These are phyloP conservation scores for Chaetoceros tenuissimus DNA, from an alignment of 108 stramenopile species.

Conservation along the genomic window DNA sequence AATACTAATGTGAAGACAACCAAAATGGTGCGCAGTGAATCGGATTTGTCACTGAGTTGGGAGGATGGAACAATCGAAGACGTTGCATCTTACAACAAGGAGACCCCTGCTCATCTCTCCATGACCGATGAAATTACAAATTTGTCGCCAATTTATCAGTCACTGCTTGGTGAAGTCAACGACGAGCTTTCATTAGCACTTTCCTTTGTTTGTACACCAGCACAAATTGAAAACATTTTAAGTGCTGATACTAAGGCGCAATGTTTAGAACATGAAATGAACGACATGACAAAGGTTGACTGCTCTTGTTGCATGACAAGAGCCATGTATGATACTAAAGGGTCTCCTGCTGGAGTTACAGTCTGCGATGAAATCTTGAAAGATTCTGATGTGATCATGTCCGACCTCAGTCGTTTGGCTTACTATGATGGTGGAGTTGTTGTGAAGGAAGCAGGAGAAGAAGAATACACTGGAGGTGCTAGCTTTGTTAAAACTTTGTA, in stretches of 20 bases:
- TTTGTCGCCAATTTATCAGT: conserved; percentile 33
- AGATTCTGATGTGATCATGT: conserved; percentile 23
- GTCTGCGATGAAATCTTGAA: conserved; percentile 33
- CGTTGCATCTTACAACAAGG: conserved; percentile 16
- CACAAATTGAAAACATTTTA: conserved; percentile 42
- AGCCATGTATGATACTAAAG: conserved; percentile 17
- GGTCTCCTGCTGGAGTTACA: conserved; percentile 13
- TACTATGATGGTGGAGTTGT: conserved; percentile 33
- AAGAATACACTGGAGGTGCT: conserved; percentile 31
- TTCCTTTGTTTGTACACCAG: conserved; percentile 22
- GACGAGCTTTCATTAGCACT: conserved; percentile 35
- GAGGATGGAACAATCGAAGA: background rate
- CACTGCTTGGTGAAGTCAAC: conserved; percentile 25
- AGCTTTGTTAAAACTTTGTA: conserved; percentile 19
- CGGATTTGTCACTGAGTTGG: conserved; percentile 13
- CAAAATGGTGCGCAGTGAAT: conserved; percentile 25
- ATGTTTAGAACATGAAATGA: conserved; percentile 19
- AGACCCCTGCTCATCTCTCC: conserved; percentile 23
- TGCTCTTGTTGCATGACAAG: conserved; percentile 44
- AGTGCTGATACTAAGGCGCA: conserved; percentile 20
- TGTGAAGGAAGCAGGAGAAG: conserved; percentile 39
- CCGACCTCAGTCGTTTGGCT: conserved; percentile 33
- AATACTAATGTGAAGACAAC: conserved; percentile 23
- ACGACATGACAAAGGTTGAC: conserved; percentile 16
- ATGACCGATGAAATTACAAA: conserved; percentile 30